Evolutionary conservation across 2,329 filamentous ascomycete genomes (phyloP).

Genomic region (Phyllosticta ampelicida): DNA sequence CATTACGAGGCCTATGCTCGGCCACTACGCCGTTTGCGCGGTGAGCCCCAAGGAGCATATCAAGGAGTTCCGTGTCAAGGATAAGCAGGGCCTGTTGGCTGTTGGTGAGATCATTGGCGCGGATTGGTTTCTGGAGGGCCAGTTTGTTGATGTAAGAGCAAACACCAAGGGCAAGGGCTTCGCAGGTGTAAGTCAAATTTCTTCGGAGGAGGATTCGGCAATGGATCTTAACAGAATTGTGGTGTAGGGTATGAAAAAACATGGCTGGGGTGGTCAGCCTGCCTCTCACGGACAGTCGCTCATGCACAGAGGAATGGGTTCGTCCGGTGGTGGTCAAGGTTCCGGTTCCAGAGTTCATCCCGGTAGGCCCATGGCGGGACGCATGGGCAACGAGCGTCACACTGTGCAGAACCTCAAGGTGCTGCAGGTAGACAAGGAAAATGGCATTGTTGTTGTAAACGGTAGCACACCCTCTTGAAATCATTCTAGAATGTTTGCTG

Average conservation of each 20-base stretch:
- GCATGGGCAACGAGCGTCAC: slow-evolving; percentile 82
- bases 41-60: slow-evolving; percentile 76
- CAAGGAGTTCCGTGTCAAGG: slow-evolving; percentile 76
- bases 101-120: slow-evolving; percentile 68
- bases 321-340: slow-evolving; percentile 79
- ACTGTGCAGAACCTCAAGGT: slow-evolving; percentile 89
- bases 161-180: slow-evolving; percentile 84
- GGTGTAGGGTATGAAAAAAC: slow-evolving; percentile 75
- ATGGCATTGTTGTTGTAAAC: slow-evolving; percentile 80
- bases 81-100: slow-evolving; percentile 58
- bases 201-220: not conserved
- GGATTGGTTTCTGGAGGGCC: slow-evolving; percentile 84
- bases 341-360: slow-evolving; percentile 85
- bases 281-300: slow-evolving; percentile 92
- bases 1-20: slow-evolving; percentile 70
- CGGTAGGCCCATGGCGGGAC: slow-evolving; percentile 95
- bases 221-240: not conserved
- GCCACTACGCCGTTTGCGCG: slow-evolving; percentile 74
- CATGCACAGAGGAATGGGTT: slow-evolving; percentile 87
- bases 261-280: slow-evolving; percentile 80
- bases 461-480: slow-evolving; percentile 38
- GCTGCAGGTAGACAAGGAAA: slow-evolving; percentile 73
- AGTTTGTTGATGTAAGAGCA: slow-evolving; percentile 77
- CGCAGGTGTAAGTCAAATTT: slow-evolving; percentile 50
- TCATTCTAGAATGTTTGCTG: not conserved